Base-by-base conservation (phyloP, 768 basidiomycete genomes). In the Dentipellis fragilis region DNA sequence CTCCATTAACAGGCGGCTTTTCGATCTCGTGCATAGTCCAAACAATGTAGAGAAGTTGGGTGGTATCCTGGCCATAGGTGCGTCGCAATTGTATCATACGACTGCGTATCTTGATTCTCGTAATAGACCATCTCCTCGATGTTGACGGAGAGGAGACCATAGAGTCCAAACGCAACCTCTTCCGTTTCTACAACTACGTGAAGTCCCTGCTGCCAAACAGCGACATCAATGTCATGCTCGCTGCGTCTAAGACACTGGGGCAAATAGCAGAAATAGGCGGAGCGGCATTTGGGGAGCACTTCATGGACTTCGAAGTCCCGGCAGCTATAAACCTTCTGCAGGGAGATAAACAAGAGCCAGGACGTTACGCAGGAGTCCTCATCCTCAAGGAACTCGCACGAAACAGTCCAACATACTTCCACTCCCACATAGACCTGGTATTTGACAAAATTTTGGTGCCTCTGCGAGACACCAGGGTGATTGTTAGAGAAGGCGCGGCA, bases 381-480 rank as follows among this genome's bases (percentile, higher is more conserved):
- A 89, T 97, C 50, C 70, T 98, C 39, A 94, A 94, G 71, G 94
- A 96, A 69, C 77, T 99, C 42, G 94, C 96, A 2, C 79, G 83
- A 29, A 88, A 93, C 69, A 93, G 88, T 59, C 87, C 91, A 0
- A 81, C 76, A 7, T 85, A 93, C 63, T 95, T 97, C 69, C 84
- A 92, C 63, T 80, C 89, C 1, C 87, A 92, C 69, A 93, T 98
- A 19, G 79, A 80, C 53, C 78, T 88, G 39, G 88, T 96, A 11
- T 85, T 98, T 51, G 93, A 93, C 67, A 93, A 93, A 69, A 92
- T 99, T 54, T 85, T 96, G 59, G 82, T 87, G 1, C 91, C 94
- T 4, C 70, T 99, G 21, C 77, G 94, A 46, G 96, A 99, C 68
- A 78, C 87, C 16, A 84, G 93, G 53, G 81, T 93, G 50, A 87